Percentiles rank a stretch among this genome's conserved stretches.
These are phyloP conservation scores for Bromus sterilis DNA, from an alignment of 176 grass and related monocot species.

Conservation along the genomic window DNA sequence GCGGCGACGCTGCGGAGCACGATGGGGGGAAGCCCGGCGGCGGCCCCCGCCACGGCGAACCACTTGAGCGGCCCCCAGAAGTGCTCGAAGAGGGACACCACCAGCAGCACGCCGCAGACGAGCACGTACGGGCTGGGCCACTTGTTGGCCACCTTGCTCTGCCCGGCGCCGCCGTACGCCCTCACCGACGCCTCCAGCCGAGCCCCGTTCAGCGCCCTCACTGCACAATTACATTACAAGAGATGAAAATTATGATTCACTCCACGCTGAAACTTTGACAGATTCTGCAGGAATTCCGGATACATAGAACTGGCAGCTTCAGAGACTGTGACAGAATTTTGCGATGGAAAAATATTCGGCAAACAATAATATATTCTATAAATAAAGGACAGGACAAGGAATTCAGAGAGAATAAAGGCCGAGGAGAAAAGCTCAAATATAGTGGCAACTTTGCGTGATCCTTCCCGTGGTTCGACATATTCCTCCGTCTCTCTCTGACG, in stretches of 20 bases:
- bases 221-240: slow-evolving; percentile 20
- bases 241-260: background rate
- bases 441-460: slow-evolving; percentile 3
- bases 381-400: background rate
- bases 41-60: slow-evolving; percentile 51
- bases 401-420: background rate
- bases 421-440: background rate
- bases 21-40: slow-evolving; percentile 40
- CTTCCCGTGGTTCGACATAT: background rate
- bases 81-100: slow-evolving; percentile 58
- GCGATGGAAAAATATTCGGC: too few species aligned
- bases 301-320: too few species aligned
- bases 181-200: slow-evolving; percentile 77
- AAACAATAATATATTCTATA: too few species aligned
- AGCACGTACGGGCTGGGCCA: slow-evolving; percentile 89
- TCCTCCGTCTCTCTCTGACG: background rate
- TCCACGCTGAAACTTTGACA: background rate
- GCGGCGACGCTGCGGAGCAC: slow-evolving; percentile 43
- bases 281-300: background rate
- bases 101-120: slow-evolving; percentile 44
- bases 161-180: slow-evolving; percentile 32
- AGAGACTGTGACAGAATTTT: too few species aligned
- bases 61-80: slow-evolving; percentile 79
- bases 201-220: slow-evolving; percentile 73
- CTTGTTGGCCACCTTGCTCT: slow-evolving; percentile 40